Evolutionary conservation across 2,329 filamentous ascomycete genomes (phyloP).

Genomic region (Didymosphaeria variabile): DNA sequence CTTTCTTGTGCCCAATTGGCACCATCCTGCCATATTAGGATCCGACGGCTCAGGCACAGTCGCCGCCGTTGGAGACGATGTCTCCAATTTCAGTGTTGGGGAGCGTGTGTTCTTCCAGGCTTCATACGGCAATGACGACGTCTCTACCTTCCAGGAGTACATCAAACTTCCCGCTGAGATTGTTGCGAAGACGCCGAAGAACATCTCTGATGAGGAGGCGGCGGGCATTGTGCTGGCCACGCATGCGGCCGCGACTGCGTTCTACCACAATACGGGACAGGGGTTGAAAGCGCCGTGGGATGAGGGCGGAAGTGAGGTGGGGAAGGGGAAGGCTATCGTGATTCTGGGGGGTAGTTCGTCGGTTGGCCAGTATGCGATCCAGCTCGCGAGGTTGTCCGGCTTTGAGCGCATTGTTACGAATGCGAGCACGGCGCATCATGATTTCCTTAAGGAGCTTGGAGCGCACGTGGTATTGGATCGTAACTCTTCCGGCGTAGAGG

Average conservation of each 20-base stretch:
- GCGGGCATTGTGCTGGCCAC: conserved; percentile 18
- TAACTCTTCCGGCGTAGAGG: conserved; percentile 2
- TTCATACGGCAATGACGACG: conserved; percentile 31
- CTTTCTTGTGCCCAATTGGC: conserved; percentile 46
- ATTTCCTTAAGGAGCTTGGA: conserved; percentile 45
- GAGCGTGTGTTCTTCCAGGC: conserved; percentile 42
- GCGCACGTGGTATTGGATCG: conserved; percentile 29
- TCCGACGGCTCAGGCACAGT: conserved; percentile 58
- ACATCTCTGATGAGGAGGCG: conserved; percentile 20
- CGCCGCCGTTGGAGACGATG: conserved; percentile 52
- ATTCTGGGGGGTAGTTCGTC: conserved; percentile 51
- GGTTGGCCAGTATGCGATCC: conserved; percentile 48
- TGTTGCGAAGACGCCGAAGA: conserved; percentile 39
- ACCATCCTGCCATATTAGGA: conserved; percentile 55
- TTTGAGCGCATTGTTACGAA: conserved; percentile 47
- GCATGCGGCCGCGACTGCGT: conserved; percentile 14
- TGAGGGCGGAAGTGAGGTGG: conserved; percentile 20
- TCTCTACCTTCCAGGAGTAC: conserved; percentile 37
- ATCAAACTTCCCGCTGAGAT: conserved; percentile 24
- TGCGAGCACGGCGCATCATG: conserved; percentile 44
- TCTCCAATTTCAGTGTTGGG: conserved; percentile 36
- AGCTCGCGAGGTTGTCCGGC: conserved; percentile 47
- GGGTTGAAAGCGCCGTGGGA: conserved; percentile 22
- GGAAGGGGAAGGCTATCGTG: conserved; percentile 39
- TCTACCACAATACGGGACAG: conserved; percentile 21